A percentile compares a stretch with the other conserved stretches of the same genome.
phyloP scores from a whole-genome alignment of 75 land plant genomes.

The Chamaecyparis obtusa region DNA sequence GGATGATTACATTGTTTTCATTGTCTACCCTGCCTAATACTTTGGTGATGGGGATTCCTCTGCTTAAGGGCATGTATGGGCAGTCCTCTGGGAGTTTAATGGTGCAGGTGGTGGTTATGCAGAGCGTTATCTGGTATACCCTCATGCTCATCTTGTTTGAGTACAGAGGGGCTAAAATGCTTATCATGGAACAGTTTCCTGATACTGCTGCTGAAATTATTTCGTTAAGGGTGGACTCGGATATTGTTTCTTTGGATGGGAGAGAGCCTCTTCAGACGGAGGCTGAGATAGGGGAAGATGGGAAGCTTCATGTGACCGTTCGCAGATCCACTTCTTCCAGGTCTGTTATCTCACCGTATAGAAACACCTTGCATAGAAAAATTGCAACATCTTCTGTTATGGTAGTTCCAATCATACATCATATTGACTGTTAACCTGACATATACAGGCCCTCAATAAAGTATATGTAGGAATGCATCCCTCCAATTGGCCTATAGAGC shows the following conservation, averaged over 20 bases:
- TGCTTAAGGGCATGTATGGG: slow-evolving; percentile 65
- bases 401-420: neutral
- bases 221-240: slow-evolving; percentile 66
- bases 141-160: slow-evolving; percentile 37
- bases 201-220: slow-evolving; percentile 27
- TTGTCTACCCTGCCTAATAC: slow-evolving; percentile 70
- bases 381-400: too few species aligned
- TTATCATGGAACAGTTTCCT: slow-evolving; percentile 48
- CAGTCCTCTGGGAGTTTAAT: slow-evolving; percentile 49
- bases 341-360: slow-evolving; percentile 46
- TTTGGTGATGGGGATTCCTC: slow-evolving; percentile 69
- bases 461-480: neutral
- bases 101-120: slow-evolving; percentile 85
- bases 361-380: neutral
- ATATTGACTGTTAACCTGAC: neutral
- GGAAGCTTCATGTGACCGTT: slow-evolving; percentile 77
- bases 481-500: neutral
- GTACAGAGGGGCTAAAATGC: slow-evolving; percentile 32
- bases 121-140: slow-evolving; percentile 85
- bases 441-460: neutral
- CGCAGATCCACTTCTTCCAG: slow-evolving; percentile 55
- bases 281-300: slow-evolving; percentile 87
- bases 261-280: slow-evolving; percentile 79
- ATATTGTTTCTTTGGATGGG: slow-evolving; percentile 80
- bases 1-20: slow-evolving; percentile 57